Evolutionary conservation across 2,329 filamentous ascomycete genomes (phyloP).

Genomic region (Paradendryphiella salina): DNA sequence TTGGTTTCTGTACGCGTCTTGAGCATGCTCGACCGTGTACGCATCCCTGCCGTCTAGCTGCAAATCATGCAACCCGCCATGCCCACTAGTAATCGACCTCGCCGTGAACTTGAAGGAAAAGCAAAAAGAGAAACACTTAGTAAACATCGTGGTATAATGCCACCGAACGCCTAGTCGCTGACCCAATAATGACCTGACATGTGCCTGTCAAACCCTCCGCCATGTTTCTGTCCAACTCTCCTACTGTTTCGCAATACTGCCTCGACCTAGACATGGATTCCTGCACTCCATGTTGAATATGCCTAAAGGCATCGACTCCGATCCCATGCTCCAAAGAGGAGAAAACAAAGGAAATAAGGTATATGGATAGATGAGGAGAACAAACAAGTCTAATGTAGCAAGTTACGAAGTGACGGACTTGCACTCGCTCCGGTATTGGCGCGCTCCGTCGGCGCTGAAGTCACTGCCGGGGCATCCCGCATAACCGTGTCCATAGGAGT

Average conservation of each 20-base stretch:
- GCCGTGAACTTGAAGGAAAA: constrained; percentile 5
- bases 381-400: constrained; percentile 47
- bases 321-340: constrained; percentile 23
- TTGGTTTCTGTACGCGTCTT: constrained; percentile 3
- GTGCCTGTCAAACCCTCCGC: constrained; percentile 12
- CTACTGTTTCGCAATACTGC: constrained; percentile 17
- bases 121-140: constrained; percentile 19
- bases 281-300: constrained; percentile 21
- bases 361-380: constrained; percentile 7
- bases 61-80: not conserved
- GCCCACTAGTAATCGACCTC: not conserved
- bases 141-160: constrained; percentile 40
- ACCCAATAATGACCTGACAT: constrained; percentile 20
- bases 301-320: constrained; percentile 26
- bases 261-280: constrained; percentile 4
- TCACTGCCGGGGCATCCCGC: constrained; percentile 36
- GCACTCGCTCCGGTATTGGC: constrained; percentile 49
- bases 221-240: not conserved
- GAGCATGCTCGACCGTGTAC: not conserved
- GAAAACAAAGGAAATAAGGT: constrained; percentile 12
- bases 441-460: constrained; percentile 35
- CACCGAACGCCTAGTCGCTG: constrained; percentile 27
- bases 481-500: constrained; percentile 43
- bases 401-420: constrained; percentile 53
- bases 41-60: constrained; percentile 9